Evolutionary conservation across 495 filamentous ascomycete genomes (phyloP).

Genomic region (Tuber melanosporum): DNA sequence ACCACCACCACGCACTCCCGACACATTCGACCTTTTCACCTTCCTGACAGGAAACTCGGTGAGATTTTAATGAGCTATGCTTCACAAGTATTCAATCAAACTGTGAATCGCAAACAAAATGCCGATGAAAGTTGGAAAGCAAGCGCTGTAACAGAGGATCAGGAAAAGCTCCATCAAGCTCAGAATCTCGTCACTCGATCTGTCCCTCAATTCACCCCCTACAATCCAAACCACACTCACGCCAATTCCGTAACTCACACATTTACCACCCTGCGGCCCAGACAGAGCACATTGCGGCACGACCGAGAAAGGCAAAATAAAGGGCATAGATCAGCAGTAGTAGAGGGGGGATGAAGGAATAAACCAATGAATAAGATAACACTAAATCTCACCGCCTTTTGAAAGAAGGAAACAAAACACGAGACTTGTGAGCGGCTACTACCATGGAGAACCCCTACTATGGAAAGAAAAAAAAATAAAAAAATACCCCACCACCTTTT

Average conservation of each 20-base stretch:
- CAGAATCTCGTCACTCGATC: neutral
- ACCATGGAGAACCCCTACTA: neutral
- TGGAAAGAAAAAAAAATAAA: neutral
- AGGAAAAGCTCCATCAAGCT: neutral
- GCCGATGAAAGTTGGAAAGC: neutral
- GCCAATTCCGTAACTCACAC: neutral
- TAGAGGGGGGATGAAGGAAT: neutral
- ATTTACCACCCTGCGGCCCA: neutral
- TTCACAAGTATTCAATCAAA: neutral
- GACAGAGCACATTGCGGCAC: neutral
- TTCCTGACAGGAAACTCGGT: neutral
- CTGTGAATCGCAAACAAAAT: neutral
- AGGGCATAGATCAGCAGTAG: neutral
- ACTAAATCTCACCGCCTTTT: neutral
- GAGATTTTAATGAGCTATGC: neutral
- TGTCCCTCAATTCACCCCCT: neutral
- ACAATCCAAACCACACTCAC: neutral
- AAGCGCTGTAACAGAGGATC: neutral
- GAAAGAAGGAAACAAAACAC: neutral
- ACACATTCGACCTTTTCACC: neutral
- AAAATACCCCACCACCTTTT: neutral
- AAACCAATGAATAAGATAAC: neutral
- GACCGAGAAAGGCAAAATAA: neutral
- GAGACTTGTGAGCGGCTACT: neutral
- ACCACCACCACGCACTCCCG: neutral